Evolutionary conservation across 2,329 filamentous ascomycete genomes (phyloP), one percentile per base, ranked within the genome.

Genomic region (Neobulgaria alba): DNA sequence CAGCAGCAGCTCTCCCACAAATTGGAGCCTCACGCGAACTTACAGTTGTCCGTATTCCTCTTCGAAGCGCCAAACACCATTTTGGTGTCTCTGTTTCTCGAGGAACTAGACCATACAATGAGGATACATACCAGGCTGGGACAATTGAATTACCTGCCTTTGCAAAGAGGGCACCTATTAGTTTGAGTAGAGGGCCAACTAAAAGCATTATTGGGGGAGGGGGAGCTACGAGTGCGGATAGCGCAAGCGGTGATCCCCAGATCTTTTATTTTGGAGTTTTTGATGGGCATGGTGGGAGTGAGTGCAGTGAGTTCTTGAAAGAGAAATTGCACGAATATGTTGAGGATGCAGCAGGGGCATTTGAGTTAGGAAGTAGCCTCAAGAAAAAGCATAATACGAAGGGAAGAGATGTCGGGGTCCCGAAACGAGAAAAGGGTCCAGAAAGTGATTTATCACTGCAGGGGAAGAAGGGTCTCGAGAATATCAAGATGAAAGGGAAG

Each of bases 221-320:
- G 47, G 78, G 78, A 62, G 79, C 74, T 36, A 85, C 75, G 17
- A 77, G 71, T 8, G 85, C 86, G 4, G 84, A 85, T 43, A 84
- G 81, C 49, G 77, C 84, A 2, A 84, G 77, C 48, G 90, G 90
- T 2, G 90, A 96, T 58, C 90, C 90, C 1, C 90, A 96, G 60
- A 82, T 96, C 23, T 98, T 98, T 63, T 98, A 96, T 63, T 98
- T 95, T 70, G 89, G 77, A 1, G 80, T 96, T 1, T 98, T 96
- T 57, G 92, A 98, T 62, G 92, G 92, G 2, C 92, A 98, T 65
- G 92, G 92, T 8, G 92, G 92, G 15, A 75, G 69, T 15, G 85
- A 95, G 60, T 96, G 92, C 62, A 88, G 87, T 45, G 79, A 82
- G 14, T 96, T 95, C 54, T 63, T 96, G 51, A 74, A 80, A 43